Percentiles rank a stretch among this genome's conserved stretches.
Conservation (phyloP, 2,329 filamentous ascomycete genomes). For the Fragosphaeria purpurea region DNA sequence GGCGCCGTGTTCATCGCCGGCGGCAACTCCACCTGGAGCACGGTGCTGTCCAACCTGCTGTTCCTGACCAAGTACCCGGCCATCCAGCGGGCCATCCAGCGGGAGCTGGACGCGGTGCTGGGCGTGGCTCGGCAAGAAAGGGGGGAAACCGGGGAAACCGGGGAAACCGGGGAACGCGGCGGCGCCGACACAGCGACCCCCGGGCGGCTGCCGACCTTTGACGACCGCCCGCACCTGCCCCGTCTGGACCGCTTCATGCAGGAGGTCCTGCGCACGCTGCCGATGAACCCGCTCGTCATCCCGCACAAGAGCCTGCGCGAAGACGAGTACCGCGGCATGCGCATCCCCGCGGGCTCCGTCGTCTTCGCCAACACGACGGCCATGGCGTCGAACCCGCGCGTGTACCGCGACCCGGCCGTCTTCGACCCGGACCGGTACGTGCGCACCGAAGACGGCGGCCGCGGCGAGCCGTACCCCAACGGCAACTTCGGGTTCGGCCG, state of each 20-base stretch:
- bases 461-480: constrained; percentile 34
- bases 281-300: constrained; percentile 38
- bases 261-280: constrained; percentile 34
- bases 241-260: constrained; percentile 37
- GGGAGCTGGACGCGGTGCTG: constrained; percentile 36
- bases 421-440: constrained; percentile 38
- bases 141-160: not conserved
- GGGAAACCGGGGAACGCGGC: not conserved
- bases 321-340: constrained; percentile 46
- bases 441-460: constrained; percentile 4
- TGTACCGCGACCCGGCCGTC: constrained; percentile 30
- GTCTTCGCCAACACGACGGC: constrained; percentile 33
- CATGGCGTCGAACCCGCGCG: constrained; percentile 31
- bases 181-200: not conserved
- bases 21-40: constrained; percentile 34
- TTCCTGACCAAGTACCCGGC: constrained; percentile 31
- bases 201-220: constrained; percentile 32
- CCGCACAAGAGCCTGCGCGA: constrained; percentile 45
- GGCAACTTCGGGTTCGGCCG: constrained; percentile 44
- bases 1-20: constrained; percentile 39
- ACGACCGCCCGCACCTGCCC: constrained; percentile 31
- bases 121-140: constrained; percentile 16
- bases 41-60: constrained; percentile 30
- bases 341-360: constrained; percentile 44
- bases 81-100: constrained; percentile 35